Percentiles rank a stretch among this genome's conserved stretches.
Evolutionary conservation across 2,329 filamentous ascomycete genomes (phyloP).

Genomic region (Verticillium albo-atrum): DNA sequence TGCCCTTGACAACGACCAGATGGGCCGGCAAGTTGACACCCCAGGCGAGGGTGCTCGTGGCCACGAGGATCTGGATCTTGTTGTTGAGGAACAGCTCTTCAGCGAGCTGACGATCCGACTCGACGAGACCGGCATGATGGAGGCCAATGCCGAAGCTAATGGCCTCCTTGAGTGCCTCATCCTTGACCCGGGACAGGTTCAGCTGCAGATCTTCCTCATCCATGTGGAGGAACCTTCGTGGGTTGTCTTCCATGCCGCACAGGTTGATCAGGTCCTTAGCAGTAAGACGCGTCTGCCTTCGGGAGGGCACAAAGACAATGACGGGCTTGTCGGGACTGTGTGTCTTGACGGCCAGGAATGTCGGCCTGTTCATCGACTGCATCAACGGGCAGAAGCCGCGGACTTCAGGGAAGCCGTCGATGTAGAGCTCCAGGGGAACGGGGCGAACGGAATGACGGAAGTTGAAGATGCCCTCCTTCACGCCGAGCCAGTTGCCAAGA

Average conservation of each 20-base stretch:
- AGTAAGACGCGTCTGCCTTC: conserved; percentile 89
- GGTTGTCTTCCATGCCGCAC: conserved; percentile 98
- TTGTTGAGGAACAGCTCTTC: conserved; percentile 96
- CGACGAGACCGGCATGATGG: conserved; percentile 94
- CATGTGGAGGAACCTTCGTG: conserved; percentile 88
- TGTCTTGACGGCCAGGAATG: conserved; percentile 92
- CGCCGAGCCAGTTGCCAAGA: conserved; percentile 92
- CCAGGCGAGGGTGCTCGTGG: conserved; percentile 95
- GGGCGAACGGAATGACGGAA: conserved; percentile 96
- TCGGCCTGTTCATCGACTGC: conserved; percentile 98
- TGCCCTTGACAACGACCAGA: conserved; percentile 95
- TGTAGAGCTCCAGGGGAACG: conserved; percentile 92
- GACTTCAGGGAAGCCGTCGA: conserved; percentile 94
- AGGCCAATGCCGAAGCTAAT: conserved; percentile 95
- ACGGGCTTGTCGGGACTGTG: conserved; percentile 96
- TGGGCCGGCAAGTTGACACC: conserved; percentile 97
- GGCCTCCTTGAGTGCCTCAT: conserved; percentile 88
- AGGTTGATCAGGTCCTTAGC: conserved; percentile 96
- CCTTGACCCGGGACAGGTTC: conserved; percentile 86
- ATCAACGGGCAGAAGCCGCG: conserved; percentile 95
- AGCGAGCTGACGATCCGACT: conserved; percentile 84
- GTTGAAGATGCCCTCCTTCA: conserved; percentile 94
- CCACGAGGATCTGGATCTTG: conserved; percentile 95
- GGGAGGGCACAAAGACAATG: conserved; percentile 95
- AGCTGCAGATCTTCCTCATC: conserved; percentile 88